Conservation (phyloP, 371 early-diverging fungal genomes). For the Apophysomyces elegans region DNA sequence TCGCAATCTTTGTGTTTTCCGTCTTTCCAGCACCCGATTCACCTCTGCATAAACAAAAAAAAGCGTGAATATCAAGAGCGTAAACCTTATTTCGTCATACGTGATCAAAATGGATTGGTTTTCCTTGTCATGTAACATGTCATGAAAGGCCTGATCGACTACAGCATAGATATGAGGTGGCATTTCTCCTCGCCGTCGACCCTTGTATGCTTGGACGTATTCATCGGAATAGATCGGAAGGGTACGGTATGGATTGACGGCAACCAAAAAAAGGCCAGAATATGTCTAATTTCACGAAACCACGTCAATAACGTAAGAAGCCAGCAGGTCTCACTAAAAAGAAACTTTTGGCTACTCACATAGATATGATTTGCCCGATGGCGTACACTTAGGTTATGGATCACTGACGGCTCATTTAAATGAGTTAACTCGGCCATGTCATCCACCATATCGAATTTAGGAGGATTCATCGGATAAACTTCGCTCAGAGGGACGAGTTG, state of each 20-base stretch:
- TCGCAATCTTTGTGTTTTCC: slow-evolving; percentile 99
- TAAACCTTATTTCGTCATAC: slow-evolving; percentile 38
- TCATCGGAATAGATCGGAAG: slow-evolving; percentile 94
- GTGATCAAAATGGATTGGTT: slow-evolving; percentile 99
- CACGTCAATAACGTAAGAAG: slow-evolving; percentile 1
- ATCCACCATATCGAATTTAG: slow-evolving; percentile 98
- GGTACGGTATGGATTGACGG: slow-evolving; percentile 98
- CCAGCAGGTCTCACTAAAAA: not conserved
- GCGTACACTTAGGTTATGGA: slow-evolving; percentile 94
- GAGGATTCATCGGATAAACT: slow-evolving; percentile 98
- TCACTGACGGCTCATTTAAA: slow-evolving; percentile 98
- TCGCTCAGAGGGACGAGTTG: slow-evolving; percentile 71
- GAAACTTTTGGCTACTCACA: slow-evolving; percentile 56
- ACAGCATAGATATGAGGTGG: slow-evolving; percentile 98
- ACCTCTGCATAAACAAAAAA: slow-evolving; percentile 65
- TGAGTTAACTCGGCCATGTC: slow-evolving; percentile 99
- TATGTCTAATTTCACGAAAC: slow-evolving; percentile 79
- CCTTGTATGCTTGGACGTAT: slow-evolving; percentile 77
- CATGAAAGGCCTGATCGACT: slow-evolving; percentile 94
- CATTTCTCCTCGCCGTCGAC: slow-evolving; percentile 87
- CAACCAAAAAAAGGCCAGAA: slow-evolving; percentile 98
- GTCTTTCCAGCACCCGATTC: slow-evolving; percentile 99
- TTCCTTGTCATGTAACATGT: slow-evolving; percentile 92
- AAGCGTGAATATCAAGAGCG: not conserved
- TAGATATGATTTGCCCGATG: slow-evolving; percentile 93